Percentiles rank a stretch among this genome's conserved stretches.
These are phyloP conservation scores for Candida easanensis DNA, from an alignment of 805 yeast genomes.

Conservation along the genomic window DNA sequence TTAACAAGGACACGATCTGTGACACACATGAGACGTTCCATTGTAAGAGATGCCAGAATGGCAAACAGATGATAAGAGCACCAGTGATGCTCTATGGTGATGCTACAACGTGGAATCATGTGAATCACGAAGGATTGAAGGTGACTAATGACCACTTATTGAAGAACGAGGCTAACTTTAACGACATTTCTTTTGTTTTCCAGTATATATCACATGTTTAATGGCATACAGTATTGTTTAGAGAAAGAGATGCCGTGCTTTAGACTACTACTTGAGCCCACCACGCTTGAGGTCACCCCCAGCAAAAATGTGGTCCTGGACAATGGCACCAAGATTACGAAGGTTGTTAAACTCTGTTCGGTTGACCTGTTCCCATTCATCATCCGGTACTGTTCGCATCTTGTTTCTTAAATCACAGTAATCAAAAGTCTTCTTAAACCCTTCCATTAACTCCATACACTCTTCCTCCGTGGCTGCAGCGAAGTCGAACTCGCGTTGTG, in stretches of 20 bases:
- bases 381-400: too few species aligned
- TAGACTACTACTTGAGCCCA: neutral
- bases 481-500: too few species aligned
- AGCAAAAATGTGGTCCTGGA: too few species aligned
- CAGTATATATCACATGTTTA: conserved; percentile 82
- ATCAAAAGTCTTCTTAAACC: too few species aligned
- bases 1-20: conserved; percentile 62
- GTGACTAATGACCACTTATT: conserved; percentile 75
- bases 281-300: too few species aligned
- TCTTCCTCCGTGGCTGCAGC: too few species aligned
- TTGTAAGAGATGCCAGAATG: conserved; percentile 74
- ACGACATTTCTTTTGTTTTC: conserved; percentile 81
- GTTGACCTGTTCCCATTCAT: too few species aligned
- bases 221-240: neutral
- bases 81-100: conserved; percentile 95
- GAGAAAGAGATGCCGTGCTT: neutral
- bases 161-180: conserved; percentile 64
- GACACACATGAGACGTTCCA: conserved; percentile 92
- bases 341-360: too few species aligned
- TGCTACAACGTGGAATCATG: conserved; percentile 96
- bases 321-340: too few species aligned
- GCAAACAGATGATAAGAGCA: conserved; percentile 60
- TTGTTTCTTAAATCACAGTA: too few species aligned
- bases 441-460: too few species aligned
- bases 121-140: conserved; percentile 57